These are phyloP conservation scores for Ogataea salicorniae DNA, from an alignment of 805 yeast species.

Conservation along the genomic window DNA sequence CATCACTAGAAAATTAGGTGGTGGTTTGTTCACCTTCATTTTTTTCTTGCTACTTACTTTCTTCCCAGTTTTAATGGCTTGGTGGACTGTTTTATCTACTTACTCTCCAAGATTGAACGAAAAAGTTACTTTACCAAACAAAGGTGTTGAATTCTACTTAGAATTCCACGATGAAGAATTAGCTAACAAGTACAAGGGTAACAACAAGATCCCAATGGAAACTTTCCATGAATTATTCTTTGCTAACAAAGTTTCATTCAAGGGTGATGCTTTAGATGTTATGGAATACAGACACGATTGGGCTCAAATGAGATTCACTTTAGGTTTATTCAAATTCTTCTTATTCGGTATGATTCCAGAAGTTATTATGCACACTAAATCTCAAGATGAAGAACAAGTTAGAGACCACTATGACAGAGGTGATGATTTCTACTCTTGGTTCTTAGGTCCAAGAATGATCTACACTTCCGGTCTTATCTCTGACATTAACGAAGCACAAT, in stretches of 20 bases:
- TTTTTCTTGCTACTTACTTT: conserved; percentile 51
- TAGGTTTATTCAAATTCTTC: conserved; percentile 72
- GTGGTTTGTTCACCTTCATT: conserved; percentile 63
- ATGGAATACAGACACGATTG: conserved; percentile 89
- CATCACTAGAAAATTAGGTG: conserved; percentile 59
- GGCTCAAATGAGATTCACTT: conserved; percentile 77
- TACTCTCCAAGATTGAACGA: conserved; percentile 79
- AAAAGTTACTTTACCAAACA: conserved; percentile 68
- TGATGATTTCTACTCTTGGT: conserved; percentile 92
- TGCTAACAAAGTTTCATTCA: conserved; percentile 76
- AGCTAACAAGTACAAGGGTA: conserved; percentile 63
- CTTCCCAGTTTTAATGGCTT: conserved; percentile 72
- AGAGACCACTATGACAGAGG: conserved; percentile 95
- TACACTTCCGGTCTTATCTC: conserved; percentile 82
- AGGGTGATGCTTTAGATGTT: conserved; percentile 80
- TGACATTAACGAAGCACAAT: conserved; percentile 65
- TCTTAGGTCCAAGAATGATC: conserved; percentile 90
- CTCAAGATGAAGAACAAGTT: conserved; percentile 95
- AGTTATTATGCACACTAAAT: conserved; percentile 84
- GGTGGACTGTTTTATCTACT: conserved; percentile 75
- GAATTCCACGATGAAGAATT: conserved; percentile 74
- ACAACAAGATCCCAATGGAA: conserved; percentile 81
- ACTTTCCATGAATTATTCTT: conserved; percentile 87
- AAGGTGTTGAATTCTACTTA: conserved; percentile 72
- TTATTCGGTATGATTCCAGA: conserved; percentile 88